phyloP scores from a whole-genome alignment of 768 basidiomycete species.

The Lentinula detonsa region DNA sequence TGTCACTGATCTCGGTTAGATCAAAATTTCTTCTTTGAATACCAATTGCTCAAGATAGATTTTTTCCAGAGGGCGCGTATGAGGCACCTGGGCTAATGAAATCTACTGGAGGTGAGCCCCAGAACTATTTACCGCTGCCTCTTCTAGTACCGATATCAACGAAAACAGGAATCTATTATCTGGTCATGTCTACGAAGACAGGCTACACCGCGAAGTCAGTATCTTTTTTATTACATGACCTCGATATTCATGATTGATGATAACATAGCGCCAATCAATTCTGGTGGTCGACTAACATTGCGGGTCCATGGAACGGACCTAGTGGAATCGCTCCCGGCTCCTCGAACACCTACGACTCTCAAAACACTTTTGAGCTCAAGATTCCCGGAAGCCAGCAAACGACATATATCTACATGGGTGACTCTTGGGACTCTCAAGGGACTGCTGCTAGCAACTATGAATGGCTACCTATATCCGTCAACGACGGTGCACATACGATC shows the following conservation, averaged over 20 bases:
- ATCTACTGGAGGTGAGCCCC: neutral
- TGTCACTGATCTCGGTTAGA: neutral
- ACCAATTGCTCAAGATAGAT: too few species aligned
- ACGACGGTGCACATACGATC: slow-evolving; percentile 19
- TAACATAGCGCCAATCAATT: slow-evolving; percentile 17
- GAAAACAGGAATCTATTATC: slow-evolving; percentile 13
- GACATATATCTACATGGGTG: slow-evolving; percentile 7
- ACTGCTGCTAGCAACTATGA: slow-evolving; percentile 14
- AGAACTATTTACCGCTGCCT: too few species aligned
- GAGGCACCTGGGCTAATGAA: neutral
- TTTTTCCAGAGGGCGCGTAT: neutral
- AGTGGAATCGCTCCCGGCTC: neutral
- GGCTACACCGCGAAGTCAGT: slow-evolving; percentile 22
- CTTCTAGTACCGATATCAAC: neutral
- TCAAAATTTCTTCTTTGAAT: too few species aligned
- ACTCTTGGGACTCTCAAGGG: slow-evolving; percentile 6
- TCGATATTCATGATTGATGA: slow-evolving; percentile 18
- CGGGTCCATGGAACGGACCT: neutral
- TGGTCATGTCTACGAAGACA: slow-evolving; percentile 23
- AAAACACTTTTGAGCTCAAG: slow-evolving; percentile 3
- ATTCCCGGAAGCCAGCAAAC: slow-evolving; percentile 6
- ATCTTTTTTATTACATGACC: slow-evolving; percentile 16
- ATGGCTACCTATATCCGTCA: slow-evolving; percentile 19
- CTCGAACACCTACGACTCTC: slow-evolving; percentile 9
- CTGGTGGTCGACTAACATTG: neutral